phyloP scores from a whole-genome alignment of 495 filamentous ascomycete species.

The Xylaria curta region DNA sequence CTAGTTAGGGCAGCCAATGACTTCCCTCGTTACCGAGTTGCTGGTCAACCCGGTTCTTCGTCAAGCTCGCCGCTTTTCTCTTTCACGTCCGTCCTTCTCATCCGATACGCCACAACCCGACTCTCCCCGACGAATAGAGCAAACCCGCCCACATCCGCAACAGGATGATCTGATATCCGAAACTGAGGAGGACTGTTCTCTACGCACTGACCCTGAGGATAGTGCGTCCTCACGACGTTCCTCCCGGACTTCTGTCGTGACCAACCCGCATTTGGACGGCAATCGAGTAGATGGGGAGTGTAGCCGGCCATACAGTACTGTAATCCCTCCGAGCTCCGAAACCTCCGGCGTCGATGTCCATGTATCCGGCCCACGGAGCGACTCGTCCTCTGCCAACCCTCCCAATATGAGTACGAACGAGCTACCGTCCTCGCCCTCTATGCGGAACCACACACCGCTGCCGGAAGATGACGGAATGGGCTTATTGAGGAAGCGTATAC shows the following conservation, averaged over 20 bases:
- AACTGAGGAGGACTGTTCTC: conserved; percentile 37
- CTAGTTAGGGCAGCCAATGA: conserved; percentile 61
- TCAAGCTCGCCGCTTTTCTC: conserved; percentile 73
- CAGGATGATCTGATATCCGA: conserved; percentile 41
- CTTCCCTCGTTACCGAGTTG: conserved; percentile 73
- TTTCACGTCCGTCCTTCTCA: conserved; percentile 45
- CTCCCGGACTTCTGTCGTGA: conserved; percentile 35
- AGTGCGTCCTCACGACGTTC: conserved; percentile 33
- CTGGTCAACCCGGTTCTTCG: conserved; percentile 79
- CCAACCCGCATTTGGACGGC: conserved; percentile 29
- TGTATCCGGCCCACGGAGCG: conserved; percentile 20
- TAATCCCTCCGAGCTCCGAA: conserved; percentile 13
- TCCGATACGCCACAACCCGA: conserved; percentile 42
- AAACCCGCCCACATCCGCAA: conserved; percentile 23
- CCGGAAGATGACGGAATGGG: conserved; percentile 96
- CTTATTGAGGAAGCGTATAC: conserved; percentile 73
- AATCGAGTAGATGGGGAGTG: conserved; percentile 5
- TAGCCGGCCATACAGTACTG: neutral
- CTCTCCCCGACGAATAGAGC: conserved; percentile 23
- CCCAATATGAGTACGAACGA: conserved; percentile 22
- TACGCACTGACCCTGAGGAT: conserved; percentile 30
- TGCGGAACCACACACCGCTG: conserved; percentile 43
- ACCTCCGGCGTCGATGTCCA: conserved; percentile 18
- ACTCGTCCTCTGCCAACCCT: neutral
- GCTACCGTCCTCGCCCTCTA: conserved; percentile 14